Percentiles rank a stretch among this genome's conserved stretches.
Evolutionary conservation across 352 stramenopile genomes (phyloP).

Genomic region (Globisporangium carolinianum): DNA sequence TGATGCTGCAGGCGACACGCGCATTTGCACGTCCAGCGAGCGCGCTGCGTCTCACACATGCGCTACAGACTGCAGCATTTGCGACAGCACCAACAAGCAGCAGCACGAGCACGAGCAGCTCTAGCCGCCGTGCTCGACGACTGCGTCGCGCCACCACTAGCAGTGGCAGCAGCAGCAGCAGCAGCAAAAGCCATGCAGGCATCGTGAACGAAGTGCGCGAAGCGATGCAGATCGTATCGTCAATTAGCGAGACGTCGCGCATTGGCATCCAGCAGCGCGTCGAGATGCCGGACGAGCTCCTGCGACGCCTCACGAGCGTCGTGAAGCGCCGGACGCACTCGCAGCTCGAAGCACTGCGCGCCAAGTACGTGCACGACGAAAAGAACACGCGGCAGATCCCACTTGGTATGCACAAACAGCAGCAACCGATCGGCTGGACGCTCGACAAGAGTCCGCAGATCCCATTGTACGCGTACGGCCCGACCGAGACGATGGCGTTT

Average conservation of each 20-base stretch:
- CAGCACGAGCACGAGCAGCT: conserved; percentile 1
- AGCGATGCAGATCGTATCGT: conserved; percentile 36
- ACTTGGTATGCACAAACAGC: conserved; percentile 69
- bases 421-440: conserved; percentile 57
- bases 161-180: conserved; percentile 4
- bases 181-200: not conserved
- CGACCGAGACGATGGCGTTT: conserved; percentile 66
- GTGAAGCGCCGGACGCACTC: conserved; percentile 69
- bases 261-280: conserved; percentile 62
- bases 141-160: conserved; percentile 26
- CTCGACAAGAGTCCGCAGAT: conserved; percentile 64
- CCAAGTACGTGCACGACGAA: conserved; percentile 42
- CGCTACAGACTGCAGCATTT: conserved; percentile 7
- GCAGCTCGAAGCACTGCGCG: conserved; percentile 62
- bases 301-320: conserved; percentile 49
- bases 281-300: conserved; percentile 63
- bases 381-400: conserved; percentile 45
- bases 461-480: conserved; percentile 58
- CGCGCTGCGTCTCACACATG: not conserved
- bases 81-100: not conserved
- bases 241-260: conserved; percentile 52
- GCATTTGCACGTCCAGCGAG: conserved; percentile 2
- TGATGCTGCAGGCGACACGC: conserved; percentile 1
- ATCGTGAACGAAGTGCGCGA: conserved; percentile 28
- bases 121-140: conserved; percentile 37